A percentile compares a stretch with the other conserved stretches of the same genome.
These are phyloP conservation scores for Ophioceras dolichostomum DNA, from an alignment of 2,329 filamentous ascomycete genomes.

Conservation along the genomic window DNA sequence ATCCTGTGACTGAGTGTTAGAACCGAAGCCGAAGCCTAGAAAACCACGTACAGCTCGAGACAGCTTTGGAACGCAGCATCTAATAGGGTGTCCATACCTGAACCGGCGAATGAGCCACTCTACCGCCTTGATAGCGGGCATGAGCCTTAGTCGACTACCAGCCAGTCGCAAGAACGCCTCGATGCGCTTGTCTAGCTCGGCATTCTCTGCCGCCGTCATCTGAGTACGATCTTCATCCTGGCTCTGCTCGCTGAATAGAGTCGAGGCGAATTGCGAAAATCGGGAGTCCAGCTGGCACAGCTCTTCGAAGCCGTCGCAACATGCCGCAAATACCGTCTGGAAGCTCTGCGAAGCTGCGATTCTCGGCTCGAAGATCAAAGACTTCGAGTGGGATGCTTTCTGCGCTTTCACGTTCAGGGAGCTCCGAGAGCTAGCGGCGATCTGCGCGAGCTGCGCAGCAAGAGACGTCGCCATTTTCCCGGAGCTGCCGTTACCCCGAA, in stretches of 20 bases:
- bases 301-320: conserved; percentile 81
- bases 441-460: conserved; percentile 85
- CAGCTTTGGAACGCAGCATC: no score
- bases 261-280: conserved; percentile 62
- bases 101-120: conserved; percentile 94
- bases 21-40: conserved; percentile 4
- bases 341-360: conserved; percentile 82
- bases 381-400: conserved; percentile 84
- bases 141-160: conserved; percentile 64
- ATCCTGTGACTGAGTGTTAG: conserved; percentile 39
- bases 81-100: no score
- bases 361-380: conserved; percentile 80
- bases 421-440: conserved; percentile 80
- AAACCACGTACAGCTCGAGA: no score
- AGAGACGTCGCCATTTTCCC: conserved; percentile 46
- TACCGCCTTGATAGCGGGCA: conserved; percentile 78
- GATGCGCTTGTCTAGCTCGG: conserved; percentile 63
- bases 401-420: conserved; percentile 89
- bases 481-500: no score
- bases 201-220: conserved; percentile 72
- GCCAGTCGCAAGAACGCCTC: conserved; percentile 75
- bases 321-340: conserved; percentile 77
- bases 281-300: conserved; percentile 75
- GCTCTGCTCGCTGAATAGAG: conserved; percentile 89
- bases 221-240: conserved; percentile 77